Percentiles rank a stretch among this genome's conserved stretches.
Evolutionary conservation across 176 grass and related monocot species (phyloP).

Genomic region (Eleusine coracana): DNA sequence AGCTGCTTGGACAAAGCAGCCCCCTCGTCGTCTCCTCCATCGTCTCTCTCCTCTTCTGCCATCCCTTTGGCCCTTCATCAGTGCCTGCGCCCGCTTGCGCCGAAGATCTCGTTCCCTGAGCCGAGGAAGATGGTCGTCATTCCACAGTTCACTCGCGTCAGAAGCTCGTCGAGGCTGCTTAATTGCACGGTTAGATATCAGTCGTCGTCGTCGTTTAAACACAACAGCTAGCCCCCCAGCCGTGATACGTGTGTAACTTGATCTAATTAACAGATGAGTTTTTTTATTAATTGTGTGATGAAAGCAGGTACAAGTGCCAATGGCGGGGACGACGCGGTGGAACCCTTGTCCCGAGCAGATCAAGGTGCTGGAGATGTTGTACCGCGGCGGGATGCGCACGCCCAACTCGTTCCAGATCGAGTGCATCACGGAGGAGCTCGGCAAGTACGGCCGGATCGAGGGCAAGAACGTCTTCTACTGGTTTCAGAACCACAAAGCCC

Average conservation of each 20-base stretch:
- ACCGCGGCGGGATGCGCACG: constrained; percentile 79
- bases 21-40: constrained; percentile 16
- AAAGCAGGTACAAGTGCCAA: constrained; percentile 52
- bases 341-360: constrained; percentile 90
- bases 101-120: constrained; percentile 51
- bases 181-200: constrained; percentile 35
- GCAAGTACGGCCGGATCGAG: constrained; percentile 75
- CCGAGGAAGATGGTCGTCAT: constrained; percentile 34
- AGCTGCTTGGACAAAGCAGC: constrained; percentile 46
- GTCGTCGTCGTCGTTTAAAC: background rate
- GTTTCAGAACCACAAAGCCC: constrained; percentile 98
- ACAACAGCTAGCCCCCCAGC: background rate
- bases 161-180: constrained; percentile 45
- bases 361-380: constrained; percentile 81
- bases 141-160: constrained; percentile 35
- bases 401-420: constrained; percentile 89
- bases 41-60: constrained; percentile 33
- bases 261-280: background rate
- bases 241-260: background rate
- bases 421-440: constrained; percentile 77
- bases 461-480: constrained; percentile 99
- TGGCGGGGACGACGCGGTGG: constrained; percentile 71
- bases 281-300: background rate
- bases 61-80: constrained; percentile 30
- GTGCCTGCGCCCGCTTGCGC: constrained; percentile 47